phyloP scores from a whole-genome alignment of 306 rosid species.

The Gillenia trifoliata region DNA sequence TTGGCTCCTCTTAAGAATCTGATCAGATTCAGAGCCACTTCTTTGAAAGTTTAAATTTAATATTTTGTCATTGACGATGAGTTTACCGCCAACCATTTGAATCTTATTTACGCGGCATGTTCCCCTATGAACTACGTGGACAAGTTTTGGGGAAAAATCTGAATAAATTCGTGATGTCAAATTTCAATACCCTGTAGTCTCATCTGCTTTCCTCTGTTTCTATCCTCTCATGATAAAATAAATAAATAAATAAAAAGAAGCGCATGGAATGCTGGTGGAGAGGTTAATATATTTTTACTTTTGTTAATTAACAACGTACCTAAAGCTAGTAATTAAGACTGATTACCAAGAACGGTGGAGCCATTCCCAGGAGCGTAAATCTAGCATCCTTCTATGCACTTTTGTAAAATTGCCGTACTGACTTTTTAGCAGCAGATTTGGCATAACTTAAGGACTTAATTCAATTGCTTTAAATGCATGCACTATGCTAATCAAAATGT shows the following conservation, averaged over 20 bases:
- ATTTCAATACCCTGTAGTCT: not conserved
- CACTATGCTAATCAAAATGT: not conserved
- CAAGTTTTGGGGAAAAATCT: not conserved
- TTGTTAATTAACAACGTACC: no score
- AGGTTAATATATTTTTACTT: no score
- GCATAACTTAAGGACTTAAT: not conserved
- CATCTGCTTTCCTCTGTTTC: not conserved
- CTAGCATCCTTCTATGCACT: not conserved
- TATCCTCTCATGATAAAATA: not conserved
- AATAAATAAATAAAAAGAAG: no score
- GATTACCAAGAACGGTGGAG: not conserved
- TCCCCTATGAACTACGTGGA: not conserved
- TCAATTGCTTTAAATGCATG: not conserved
- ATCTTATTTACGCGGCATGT: not conserved
- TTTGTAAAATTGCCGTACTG: not conserved
- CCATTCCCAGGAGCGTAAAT: not conserved
- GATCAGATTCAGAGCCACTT: not conserved
- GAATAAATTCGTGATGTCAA: not conserved
- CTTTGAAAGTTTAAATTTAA: not conserved
- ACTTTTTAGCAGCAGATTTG: not conserved
- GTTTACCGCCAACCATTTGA: not conserved
- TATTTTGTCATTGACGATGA: not conserved
- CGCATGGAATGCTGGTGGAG: no score
- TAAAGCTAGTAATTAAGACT: no score
- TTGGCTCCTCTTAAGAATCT: not conserved